Percentiles rank a stretch among this genome's conserved stretches.
These are phyloP conservation scores for Eustoma russellianum DNA, from an alignment of 257 asterid genomes.

Conservation along the genomic window DNA sequence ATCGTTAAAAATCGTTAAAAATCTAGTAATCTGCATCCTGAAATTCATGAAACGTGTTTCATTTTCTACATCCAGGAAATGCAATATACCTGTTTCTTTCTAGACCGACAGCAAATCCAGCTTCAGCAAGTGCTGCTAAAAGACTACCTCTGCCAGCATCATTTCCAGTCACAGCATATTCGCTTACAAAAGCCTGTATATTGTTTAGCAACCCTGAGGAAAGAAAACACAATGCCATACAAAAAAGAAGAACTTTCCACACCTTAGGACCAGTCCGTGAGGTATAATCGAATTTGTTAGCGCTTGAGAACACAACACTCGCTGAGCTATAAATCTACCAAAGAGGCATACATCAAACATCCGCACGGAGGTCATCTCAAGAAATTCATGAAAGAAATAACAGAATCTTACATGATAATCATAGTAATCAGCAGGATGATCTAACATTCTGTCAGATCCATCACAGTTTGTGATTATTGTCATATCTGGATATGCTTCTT, in stretches of 20 bases:
- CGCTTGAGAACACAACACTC: conserved; percentile 35
- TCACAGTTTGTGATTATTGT: conserved; percentile 86
- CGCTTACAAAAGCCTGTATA: conserved; percentile 91
- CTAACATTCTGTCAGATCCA: conserved; percentile 54
- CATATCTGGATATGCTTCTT: conserved; percentile 58
- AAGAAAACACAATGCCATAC: conserved; percentile 4
- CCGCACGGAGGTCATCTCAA: background rate
- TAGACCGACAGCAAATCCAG: conserved; percentile 78
- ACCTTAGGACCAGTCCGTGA: conserved; percentile 90
- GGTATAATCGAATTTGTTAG: conserved; percentile 43
- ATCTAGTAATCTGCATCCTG: no score
- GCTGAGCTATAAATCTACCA: conserved; percentile 66
- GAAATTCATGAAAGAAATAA: background rate
- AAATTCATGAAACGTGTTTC: no score
- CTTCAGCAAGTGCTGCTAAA: conserved; percentile 87
- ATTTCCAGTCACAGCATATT: conserved; percentile 78
- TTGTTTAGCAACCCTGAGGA: background rate
- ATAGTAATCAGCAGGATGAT: conserved; percentile 85
- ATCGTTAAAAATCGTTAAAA: no score
- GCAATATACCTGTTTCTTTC: conserved; percentile 70
- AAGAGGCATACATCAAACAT: conserved; percentile 2
- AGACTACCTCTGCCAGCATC: conserved; percentile 91
- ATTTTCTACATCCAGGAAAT: background rate
- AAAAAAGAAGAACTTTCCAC: conserved; percentile 11
- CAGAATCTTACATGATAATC: conserved; percentile 71